Evolutionary conservation across 106 monocot species (phyloP).

Genomic region (Posidonia australis): DNA sequence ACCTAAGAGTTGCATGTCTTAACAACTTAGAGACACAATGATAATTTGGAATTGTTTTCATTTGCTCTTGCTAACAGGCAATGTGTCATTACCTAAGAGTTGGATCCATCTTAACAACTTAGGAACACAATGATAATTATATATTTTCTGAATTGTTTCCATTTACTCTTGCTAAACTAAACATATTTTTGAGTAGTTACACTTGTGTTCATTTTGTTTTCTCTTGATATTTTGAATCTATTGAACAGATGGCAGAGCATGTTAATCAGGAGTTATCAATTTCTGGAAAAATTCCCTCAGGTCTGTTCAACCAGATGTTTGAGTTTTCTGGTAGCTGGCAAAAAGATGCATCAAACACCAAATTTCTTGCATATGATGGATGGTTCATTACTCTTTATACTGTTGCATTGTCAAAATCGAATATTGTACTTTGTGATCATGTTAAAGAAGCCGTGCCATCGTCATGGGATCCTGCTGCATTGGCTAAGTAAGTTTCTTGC

Average conservation of each 20-base stretch:
- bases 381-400: slow-evolving; percentile 83
- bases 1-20: too few relatives aligned
- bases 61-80: too few relatives aligned
- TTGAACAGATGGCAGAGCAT: slow-evolving; percentile 82
- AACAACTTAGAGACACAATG: too few relatives aligned
- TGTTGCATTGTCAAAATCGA: slow-evolving; percentile 68
- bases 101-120: too few relatives aligned
- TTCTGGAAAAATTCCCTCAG: slow-evolving; percentile 82
- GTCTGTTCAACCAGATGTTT: slow-evolving; percentile 81
- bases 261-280: slow-evolving; percentile 77
- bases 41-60: too few relatives aligned
- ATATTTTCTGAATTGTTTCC: too few relatives aligned
- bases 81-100: too few relatives aligned
- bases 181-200: background rate
- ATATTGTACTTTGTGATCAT: slow-evolving; percentile 63
- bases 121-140: too few relatives aligned
- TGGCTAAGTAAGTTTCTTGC: slow-evolving; percentile 67
- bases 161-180: too few relatives aligned
- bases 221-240: background rate
- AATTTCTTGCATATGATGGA: slow-evolving; percentile 84
- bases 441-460: slow-evolving; percentile 76
- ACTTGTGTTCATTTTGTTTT: background rate
- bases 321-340: slow-evolving; percentile 78
- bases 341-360: slow-evolving; percentile 78
- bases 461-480: slow-evolving; percentile 81